Base-by-base conservation (phyloP, 2,329 filamentous ascomycete genomes). In the Dothistroma pini region DNA sequence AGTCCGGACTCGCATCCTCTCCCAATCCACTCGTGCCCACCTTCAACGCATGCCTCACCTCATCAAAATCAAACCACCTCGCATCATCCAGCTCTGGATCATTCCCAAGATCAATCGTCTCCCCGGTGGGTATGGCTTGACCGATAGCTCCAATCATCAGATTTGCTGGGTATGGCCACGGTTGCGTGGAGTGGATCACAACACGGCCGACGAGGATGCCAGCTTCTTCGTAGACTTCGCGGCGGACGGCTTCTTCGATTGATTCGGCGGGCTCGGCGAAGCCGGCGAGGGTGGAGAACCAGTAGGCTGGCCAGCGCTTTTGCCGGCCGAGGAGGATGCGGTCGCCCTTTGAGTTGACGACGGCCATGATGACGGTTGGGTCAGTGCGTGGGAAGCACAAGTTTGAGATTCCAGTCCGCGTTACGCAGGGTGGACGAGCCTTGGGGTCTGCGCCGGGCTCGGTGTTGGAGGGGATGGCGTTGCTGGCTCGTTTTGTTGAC, bases 331-430 rank as follows among this genome's bases (percentile, higher is more conserved):
- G 87, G 8, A 99, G 84, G 44, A 96, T 78, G 63, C 86, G 85
- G 66, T 87, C 84, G 54, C 89, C 89, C 68, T 96, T 90, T 55
- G 87, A 82, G 57, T 89, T 96, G 34, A 97, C 85, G 11, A 97
- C 88, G 0, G 93, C 93, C 78, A 96, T 93, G 77, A 99, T 99
- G 74, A 97, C 92, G 31, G 91, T 96, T 0, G 93, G 92, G 70
- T 97, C 93, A 1, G 93, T 97, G 55, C 93, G 86, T 2, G 93
- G 93, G 81, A 97, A 97, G 71, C 84, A 89, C 57, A 97, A 82
- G 77, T 99, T 99, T 34, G 92, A 96, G 51, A 99, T 79, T 29
- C 91, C 92, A 44, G 86, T 89, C 57, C 95, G 86, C 0, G 93
- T 96, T 8, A 85, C 87, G 76, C 95, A 99, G 19, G 88, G 83